A percentile compares a stretch with the other conserved stretches of the same genome.
Evolutionary conservation across 2,329 filamentous ascomycete genomes (phyloP).

Genomic region (Colletotrichum gloeosporioides): DNA sequence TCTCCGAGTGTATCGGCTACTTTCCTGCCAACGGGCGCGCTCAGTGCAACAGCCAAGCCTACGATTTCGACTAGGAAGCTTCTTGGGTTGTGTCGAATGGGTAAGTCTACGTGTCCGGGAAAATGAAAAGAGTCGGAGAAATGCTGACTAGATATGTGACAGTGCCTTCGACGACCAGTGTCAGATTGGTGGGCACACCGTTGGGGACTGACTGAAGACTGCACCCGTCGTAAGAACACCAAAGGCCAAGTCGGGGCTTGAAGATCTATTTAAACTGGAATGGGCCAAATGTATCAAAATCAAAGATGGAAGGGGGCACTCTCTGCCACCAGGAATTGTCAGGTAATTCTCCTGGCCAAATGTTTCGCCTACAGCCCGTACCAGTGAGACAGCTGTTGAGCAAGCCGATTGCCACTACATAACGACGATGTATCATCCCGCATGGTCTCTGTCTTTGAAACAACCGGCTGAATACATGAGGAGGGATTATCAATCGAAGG

Average conservation of each 20-base stretch:
- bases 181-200: no score
- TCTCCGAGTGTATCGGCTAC: not conserved
- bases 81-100: not conserved
- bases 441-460: not conserved
- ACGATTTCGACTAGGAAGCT: not conserved
- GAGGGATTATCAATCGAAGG: fast-evolving
- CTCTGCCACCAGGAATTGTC: not conserved
- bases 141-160: not conserved
- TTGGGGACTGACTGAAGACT: no score
- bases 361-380: not conserved
- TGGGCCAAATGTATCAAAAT: not conserved
- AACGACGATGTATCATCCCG: fast-evolving
- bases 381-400: no score
- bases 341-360: not conserved
- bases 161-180: not conserved
- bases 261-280: not conserved
- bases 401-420: fast-evolving
- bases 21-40: not conserved
- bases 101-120: fast-evolving
- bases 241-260: fast-evolving
- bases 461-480: not conserved
- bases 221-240: no score
- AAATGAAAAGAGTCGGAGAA: fast-evolving
- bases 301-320: not conserved
- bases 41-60: not conserved